Conservation (phyloP, 306 rosid genomes). For the Acacia confusa region DNA sequence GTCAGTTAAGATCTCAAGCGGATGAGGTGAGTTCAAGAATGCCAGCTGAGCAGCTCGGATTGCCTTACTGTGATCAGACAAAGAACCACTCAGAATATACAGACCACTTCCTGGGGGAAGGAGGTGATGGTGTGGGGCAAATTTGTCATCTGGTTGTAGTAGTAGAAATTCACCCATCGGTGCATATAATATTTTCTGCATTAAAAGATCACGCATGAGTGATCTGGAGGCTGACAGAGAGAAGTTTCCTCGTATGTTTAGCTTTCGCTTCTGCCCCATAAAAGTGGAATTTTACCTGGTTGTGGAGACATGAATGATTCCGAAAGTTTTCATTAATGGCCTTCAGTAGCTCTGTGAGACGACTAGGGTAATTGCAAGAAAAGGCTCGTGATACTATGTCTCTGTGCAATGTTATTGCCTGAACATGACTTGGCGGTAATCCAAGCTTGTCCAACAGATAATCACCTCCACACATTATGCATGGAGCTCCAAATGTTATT, state of each 20-base stretch:
- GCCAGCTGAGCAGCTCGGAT: conserved; percentile 52
- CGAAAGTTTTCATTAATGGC: conserved; percentile 82
- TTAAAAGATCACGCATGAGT: neutral
- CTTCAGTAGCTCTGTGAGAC: conserved; percentile 76
- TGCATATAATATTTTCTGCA: conserved; percentile 72
- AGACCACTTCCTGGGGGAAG: conserved; percentile 89
- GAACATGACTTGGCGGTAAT: conserved; percentile 69
- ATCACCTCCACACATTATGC: conserved; percentile 92
- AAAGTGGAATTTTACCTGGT: conserved; percentile 51
- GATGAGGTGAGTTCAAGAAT: conserved; percentile 95
- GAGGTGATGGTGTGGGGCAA: conserved; percentile 82
- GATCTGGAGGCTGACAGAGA: neutral
- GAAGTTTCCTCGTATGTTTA: neutral
- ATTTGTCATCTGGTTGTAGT: conserved; percentile 89
- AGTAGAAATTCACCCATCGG: conserved; percentile 92
- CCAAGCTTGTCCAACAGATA: conserved; percentile 69
- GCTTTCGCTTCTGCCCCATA: neutral
- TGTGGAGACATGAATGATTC: conserved; percentile 79
- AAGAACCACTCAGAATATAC: conserved; percentile 51
- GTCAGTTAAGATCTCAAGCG: conserved; percentile 82
- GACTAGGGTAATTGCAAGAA: conserved; percentile 86
- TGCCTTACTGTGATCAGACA: conserved; percentile 33
- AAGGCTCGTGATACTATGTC: conserved; percentile 96
- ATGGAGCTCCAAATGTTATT: conserved; percentile 89
- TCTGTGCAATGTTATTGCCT: conserved; percentile 83